phyloP scores from a whole-genome alignment of 306 rosid species.

The Heteromeles arbutifolia region DNA sequence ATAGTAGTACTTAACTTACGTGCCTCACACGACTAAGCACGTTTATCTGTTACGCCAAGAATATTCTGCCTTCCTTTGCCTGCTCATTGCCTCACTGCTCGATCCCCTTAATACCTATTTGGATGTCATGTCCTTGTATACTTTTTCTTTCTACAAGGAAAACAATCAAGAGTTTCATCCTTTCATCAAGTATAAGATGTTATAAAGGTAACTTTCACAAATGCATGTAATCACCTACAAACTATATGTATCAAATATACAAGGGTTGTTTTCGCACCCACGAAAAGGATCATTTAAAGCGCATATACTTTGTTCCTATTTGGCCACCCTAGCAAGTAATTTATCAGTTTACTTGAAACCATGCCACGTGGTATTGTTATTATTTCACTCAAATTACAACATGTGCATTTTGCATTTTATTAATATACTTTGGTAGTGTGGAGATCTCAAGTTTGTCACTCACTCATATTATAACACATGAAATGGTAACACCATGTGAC shows the following conservation, averaged over 20 bases:
- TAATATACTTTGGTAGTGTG: too few species aligned
- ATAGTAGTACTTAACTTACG: conserved; percentile 29
- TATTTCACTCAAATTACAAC: too few species aligned
- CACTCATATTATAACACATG: too few species aligned
- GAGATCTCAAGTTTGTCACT: too few species aligned
- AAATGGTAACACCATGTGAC: too few species aligned
- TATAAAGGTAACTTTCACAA: neutral
- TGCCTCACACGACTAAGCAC: conserved; percentile 50
- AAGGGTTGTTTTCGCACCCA: neutral
- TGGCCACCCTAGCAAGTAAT: too few species aligned
- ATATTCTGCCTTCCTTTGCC: neutral
- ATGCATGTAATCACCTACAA: neutral
- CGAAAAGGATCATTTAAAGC: neutral
- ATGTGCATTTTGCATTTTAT: too few species aligned
- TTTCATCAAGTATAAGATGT: too few species aligned
- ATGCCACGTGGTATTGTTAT: too few species aligned
- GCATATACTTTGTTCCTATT: neutral
- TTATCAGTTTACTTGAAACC: too few species aligned
- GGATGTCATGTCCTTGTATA: neutral
- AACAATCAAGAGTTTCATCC: neutral
- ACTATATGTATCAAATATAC: neutral
- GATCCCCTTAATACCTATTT: neutral
- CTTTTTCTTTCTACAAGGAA: neutral
- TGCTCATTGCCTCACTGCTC: neutral
- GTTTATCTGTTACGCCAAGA: conserved; percentile 43